These are phyloP conservation scores for Schrenkiella parvula DNA, from an alignment of 345 rosid species.

Conservation along the genomic window DNA sequence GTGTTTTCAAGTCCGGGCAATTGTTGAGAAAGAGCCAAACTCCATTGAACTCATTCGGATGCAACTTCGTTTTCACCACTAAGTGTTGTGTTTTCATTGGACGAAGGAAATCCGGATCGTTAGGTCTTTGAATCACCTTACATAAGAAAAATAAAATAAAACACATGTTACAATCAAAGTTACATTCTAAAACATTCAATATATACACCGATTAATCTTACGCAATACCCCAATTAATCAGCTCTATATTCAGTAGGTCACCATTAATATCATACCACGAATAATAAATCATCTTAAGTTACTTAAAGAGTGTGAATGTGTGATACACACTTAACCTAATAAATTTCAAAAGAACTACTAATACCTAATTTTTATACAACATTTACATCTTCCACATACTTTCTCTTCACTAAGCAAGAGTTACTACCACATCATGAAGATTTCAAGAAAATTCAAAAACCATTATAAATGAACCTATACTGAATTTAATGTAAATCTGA, in stretches of 20 bases:
- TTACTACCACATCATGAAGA: neutral
- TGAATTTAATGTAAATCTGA: neutral
- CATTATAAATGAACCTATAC: neutral
- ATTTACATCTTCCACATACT: neutral
- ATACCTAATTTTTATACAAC: neutral
- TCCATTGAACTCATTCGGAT: slow-evolving; percentile 32
- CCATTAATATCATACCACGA: neutral
- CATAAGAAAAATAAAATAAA: neutral
- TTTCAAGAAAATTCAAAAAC: neutral
- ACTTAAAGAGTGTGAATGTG: neutral
- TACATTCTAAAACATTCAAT: too few relatives aligned
- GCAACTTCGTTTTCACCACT: slow-evolving; percentile 34
- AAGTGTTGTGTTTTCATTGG: slow-evolving; percentile 30
- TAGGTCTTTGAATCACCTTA: slow-evolving; percentile 32
- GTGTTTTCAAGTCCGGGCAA: slow-evolving; percentile 20
- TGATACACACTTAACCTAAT: neutral
- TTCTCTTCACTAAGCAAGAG: neutral
- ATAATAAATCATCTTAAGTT: neutral
- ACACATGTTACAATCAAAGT: neutral
- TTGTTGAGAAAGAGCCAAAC: slow-evolving; percentile 37
- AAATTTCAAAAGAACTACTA: neutral
- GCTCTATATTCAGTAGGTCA: neutral
- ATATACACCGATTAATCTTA: neutral
- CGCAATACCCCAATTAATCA: too few relatives aligned
- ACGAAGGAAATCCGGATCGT: slow-evolving; percentile 1